Percentiles rank a stretch among this genome's conserved stretches.
Evolutionary conservation across 805 yeast species (phyloP).

Genomic region (Kodamaea kaohsiungensis): DNA sequence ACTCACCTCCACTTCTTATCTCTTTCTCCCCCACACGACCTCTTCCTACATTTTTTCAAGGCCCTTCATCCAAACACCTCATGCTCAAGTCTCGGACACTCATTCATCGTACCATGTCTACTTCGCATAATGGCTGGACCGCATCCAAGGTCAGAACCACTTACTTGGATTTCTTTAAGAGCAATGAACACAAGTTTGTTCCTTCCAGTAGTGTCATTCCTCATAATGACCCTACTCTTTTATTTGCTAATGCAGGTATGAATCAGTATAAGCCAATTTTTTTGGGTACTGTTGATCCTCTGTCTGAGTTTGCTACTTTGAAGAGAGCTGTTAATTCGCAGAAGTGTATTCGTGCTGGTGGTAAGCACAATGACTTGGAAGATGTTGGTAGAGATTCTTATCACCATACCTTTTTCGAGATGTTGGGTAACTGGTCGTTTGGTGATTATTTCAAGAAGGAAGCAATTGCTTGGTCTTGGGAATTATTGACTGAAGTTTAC

Average conservation of each 20-base stretch:
- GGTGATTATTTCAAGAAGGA: constrained; percentile 98
- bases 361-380: constrained; percentile 96
- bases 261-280: constrained; percentile 98
- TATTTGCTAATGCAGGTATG: constrained; percentile 99
- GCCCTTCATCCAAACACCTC: background rate
- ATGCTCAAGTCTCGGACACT: constrained; percentile 16
- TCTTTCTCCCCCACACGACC: constrained; percentile 8
- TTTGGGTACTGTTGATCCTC: constrained; percentile 95
- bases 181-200: constrained; percentile 72
- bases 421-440: constrained; percentile 99
- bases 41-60: constrained; percentile 3
- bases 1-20: background rate
- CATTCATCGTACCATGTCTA: constrained; percentile 23
- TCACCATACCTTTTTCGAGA: constrained; percentile 98
- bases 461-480: constrained; percentile 90
- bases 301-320: constrained; percentile 79
- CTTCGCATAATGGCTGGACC: constrained; percentile 36
- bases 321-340: constrained; percentile 94
- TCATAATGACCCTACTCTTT: constrained; percentile 94
- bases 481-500: constrained; percentile 80
- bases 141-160: constrained; percentile 72
- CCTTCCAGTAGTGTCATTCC: constrained; percentile 96
- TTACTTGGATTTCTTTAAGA: constrained; percentile 76
- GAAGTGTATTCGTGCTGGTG: constrained; percentile 99
- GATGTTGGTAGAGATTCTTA: constrained; percentile 98